A percentile compares a stretch with the other conserved stretches of the same genome.
Conservation (phyloP, 306 rosid species). For the Clitoria ternatea region DNA sequence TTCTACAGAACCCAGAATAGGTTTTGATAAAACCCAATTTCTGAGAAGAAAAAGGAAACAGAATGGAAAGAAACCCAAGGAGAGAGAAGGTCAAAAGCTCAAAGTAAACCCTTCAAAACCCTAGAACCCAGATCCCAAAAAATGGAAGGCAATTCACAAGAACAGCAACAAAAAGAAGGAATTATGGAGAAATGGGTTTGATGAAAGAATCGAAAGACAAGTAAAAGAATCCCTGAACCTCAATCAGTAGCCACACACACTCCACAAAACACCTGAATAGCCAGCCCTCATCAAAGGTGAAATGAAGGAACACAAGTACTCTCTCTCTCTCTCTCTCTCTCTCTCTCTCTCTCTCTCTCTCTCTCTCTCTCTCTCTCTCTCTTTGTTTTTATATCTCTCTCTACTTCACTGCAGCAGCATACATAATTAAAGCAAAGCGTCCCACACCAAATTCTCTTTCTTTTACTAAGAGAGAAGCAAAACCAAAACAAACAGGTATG, state of each 20-base stretch:
- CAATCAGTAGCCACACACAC: slow-evolving; percentile 26
- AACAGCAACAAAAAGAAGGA: not conserved
- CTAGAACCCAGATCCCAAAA: slow-evolving; percentile 77
- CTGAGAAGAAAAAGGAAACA: slow-evolving; percentile 21
- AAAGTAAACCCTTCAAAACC: slow-evolving; percentile 73
- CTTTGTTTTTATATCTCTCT: too few relatives aligned
- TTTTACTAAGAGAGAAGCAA: slow-evolving; percentile 27
- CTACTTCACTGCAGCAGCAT: slow-evolving; percentile 18
- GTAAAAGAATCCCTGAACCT: not conserved
- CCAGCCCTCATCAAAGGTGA: slow-evolving; percentile 23
- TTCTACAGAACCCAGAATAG: slow-evolving; percentile 10
- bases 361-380: slow-evolving; percentile 14
- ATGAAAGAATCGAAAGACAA: slow-evolving; percentile 20
- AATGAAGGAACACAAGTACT: too few relatives aligned
- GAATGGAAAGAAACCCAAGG: slow-evolving; percentile 16
- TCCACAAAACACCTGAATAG: slow-evolving; percentile 29
- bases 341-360: too few relatives aligned
- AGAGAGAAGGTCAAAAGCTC: slow-evolving; percentile 38
- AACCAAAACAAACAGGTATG: slow-evolving; percentile 39
- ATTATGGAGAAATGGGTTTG: slow-evolving; percentile 19
- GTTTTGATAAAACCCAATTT: slow-evolving; percentile 17
- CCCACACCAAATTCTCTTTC: slow-evolving; percentile 36
- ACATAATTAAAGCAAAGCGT: slow-evolving; percentile 37
- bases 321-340: too few relatives aligned
- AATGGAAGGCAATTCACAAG: slow-evolving; percentile 20